Base-by-base conservation (phyloP, 495 filamentous ascomycete genomes). In the Daldinia bambusicola region DNA sequence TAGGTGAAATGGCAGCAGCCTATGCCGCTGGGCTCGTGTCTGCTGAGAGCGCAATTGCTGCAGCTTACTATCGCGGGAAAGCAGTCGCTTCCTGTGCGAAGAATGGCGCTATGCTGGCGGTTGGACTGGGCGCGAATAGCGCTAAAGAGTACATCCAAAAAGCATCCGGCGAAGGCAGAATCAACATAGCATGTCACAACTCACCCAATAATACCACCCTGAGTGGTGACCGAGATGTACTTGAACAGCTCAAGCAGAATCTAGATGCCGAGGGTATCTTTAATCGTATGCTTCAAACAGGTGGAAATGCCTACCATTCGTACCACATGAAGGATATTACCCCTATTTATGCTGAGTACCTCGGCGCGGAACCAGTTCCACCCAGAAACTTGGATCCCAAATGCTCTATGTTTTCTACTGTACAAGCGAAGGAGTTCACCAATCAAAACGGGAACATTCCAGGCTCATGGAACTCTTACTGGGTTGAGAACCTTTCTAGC, bases 41-140 rank as follows among this genome's bases (percentile, higher is more conserved):
- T n/a, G 61, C 70, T 2, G 2, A 14, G 0, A 79, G 83, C 30
- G 86, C 86, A 0, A 81, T 88, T 16, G 58, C 65, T 0, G 71
- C 86, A 57, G 84, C 88, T 0, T 88, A 86, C 63, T 83, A 80
- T 37, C 79, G 87, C 20, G 87, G 87, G 6, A 20, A 80, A 43
- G 40, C 16, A 12, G 40, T 18, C 12, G 12, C 32, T 0, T 41
- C 7, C 43, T 20, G 63, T 52, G 60, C 60, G 5, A 56, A 50
- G 0, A 41, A 61, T 22, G 85, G 85, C 2, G 74, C 73, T 10
- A 88, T 89, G 86, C 31, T 87, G 6, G 85, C 85, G 2, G 80
- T 79, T 48, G 84, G 82, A 0, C 58, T 80, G 0, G 74, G 79
- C 0, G 45, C 43, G 2, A 72, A 82, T 2, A 77, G 37, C 0